A percentile compares a stretch with the other conserved stretches of the same genome.
These are phyloP conservation scores for Calcarisporium arbuscula DNA, from an alignment of 2,329 filamentous ascomycete genomes.

Conservation along the genomic window DNA sequence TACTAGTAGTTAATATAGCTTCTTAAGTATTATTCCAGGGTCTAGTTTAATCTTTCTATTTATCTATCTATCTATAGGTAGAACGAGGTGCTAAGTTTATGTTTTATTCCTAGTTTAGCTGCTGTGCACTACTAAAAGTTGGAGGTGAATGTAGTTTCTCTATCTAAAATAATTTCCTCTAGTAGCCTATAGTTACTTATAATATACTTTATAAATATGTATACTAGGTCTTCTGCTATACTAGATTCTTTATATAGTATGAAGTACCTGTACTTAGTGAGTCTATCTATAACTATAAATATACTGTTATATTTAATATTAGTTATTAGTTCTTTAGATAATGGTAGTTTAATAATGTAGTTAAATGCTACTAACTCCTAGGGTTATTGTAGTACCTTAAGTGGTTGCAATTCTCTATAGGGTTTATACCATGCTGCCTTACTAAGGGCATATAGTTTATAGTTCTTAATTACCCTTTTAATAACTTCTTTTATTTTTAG, in stretches of 20 bases:
- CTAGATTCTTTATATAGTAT: too few relatives aligned
- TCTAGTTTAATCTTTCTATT: conserved; percentile 1
- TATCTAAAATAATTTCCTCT: neutral
- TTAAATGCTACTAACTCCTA: too few relatives aligned
- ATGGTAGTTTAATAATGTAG: too few relatives aligned
- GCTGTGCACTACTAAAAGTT: neutral
- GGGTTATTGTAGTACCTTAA: conserved; percentile 12
- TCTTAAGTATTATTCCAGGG: neutral
- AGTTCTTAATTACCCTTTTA: conserved; percentile 3
- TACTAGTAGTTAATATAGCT: conserved; percentile 1
- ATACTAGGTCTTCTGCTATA: conserved; percentile 26
- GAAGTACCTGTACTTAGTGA: too few relatives aligned
- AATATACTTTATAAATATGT: conserved; percentile 22
- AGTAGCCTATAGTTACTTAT: conserved; percentile 10
- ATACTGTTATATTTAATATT: too few relatives aligned
- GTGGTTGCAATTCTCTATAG: conserved; percentile 6
- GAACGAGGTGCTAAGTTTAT: neutral
- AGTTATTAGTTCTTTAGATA: too few relatives aligned
- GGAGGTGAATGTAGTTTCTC: neutral
- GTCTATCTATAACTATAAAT: too few relatives aligned
- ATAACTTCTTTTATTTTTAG: neutral
- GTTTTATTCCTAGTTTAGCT: neutral
- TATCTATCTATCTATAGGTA: conserved; percentile 2
- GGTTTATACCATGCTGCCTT: too few relatives aligned
- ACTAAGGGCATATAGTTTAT: conserved; percentile 3